Conservation (phyloP, 2,329 filamentous ascomycete genomes). For the Didymella lethalis region DNA sequence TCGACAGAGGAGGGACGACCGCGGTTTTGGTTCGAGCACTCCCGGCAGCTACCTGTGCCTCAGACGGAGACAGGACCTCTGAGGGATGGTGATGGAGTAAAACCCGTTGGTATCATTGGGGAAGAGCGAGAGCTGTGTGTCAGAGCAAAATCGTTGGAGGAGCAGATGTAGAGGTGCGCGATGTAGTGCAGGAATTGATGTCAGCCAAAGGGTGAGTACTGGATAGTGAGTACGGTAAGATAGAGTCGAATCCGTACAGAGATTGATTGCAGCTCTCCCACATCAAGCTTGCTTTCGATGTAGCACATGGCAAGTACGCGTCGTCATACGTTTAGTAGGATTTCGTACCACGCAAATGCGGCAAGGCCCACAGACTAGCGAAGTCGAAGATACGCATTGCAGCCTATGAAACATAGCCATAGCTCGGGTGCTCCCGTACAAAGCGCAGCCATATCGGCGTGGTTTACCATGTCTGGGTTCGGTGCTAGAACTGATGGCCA, state of each 20-base stretch:
- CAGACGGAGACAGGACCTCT: too few species aligned
- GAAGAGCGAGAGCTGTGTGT: neutral
- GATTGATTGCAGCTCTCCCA: neutral
- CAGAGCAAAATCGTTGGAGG: neutral
- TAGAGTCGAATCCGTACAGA: neutral
- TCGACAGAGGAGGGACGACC: neutral
- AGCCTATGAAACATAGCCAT: constrained; percentile 1
- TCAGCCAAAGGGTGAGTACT: too few species aligned
- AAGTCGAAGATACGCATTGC: constrained; percentile 1
- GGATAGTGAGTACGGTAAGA: neutral
- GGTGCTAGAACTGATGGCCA: constrained; percentile 7
- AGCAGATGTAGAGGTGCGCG: neutral
- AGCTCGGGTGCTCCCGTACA: neutral
- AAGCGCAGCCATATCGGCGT: neutral
- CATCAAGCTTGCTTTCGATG: neutral
- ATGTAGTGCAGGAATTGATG: neutral
- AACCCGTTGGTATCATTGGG: neutral
- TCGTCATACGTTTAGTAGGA: neutral
- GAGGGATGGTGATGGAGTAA: too few species aligned
- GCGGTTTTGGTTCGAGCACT: neutral
- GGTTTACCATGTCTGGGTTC: neutral
- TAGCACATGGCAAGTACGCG: neutral
- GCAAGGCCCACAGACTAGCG: neutral
- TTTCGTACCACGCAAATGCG: neutral
- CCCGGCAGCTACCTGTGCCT: neutral